Evolutionary conservation across 352 stramenopile species (phyloP).

Genomic region (Globisporangium nodosum): DNA sequence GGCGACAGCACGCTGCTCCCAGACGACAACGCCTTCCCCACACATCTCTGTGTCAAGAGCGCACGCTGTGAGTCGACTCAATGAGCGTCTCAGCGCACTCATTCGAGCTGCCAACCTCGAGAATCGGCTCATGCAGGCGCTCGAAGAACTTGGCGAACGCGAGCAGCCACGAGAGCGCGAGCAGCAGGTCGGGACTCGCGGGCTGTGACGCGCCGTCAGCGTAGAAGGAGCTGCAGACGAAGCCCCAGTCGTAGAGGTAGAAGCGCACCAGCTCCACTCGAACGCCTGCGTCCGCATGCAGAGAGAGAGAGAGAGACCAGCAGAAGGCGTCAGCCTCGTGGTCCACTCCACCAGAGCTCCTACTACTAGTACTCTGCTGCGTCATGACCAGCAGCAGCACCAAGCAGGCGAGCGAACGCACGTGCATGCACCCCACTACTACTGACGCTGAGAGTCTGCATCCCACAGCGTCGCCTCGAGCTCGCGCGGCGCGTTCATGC

Average conservation of each 20-base stretch:
- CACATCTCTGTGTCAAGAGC: neutral
- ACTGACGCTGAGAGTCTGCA: conserved; percentile 14
- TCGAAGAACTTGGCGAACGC: conserved; percentile 47
- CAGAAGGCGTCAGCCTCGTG: neutral
- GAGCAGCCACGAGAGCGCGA: conserved; percentile 47
- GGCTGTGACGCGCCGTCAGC: conserved; percentile 1
- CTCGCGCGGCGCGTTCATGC: conserved; percentile 11
- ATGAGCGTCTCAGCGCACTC: no score
- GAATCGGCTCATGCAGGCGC: conserved; percentile 32
- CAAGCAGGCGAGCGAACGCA: neutral
- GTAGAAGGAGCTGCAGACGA: conserved; percentile 46
- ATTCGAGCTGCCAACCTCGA: conserved; percentile 17
- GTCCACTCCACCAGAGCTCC: neutral
- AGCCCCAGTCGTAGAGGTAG: conserved; percentile 70
- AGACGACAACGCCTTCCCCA: neutral
- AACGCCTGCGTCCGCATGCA: conserved; percentile 9
- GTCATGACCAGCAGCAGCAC: no score
- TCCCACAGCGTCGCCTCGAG: conserved; percentile 23
- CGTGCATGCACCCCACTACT: neutral
- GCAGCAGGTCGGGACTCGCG: conserved; percentile 36
- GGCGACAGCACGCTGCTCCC: conserved; percentile 1
- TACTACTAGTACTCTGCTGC: no score
- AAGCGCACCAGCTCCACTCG: conserved; percentile 43
- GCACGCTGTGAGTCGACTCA: neutral
- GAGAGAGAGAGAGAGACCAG: neutral